phyloP scores from a whole-genome alignment of 306 rosid species.

The Lupinus albus region DNA sequence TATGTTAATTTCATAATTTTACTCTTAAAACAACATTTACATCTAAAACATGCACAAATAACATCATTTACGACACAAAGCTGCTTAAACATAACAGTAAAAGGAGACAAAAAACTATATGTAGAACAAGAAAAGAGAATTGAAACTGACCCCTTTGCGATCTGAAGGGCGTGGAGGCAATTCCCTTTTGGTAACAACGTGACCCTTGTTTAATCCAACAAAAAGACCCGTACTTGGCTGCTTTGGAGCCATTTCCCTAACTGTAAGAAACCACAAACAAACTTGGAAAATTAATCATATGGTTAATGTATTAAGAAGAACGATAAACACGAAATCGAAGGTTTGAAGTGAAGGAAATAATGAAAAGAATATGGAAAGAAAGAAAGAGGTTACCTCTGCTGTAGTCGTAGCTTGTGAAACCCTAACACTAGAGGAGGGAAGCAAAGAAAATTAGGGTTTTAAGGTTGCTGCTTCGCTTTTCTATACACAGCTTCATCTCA shows the following conservation, averaged over 20 bases:
- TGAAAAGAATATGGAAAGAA: background rate
- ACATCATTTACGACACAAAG: too few relatives aligned
- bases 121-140: too few relatives aligned
- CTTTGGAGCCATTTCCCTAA: conserved; percentile 84
- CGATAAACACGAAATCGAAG: background rate
- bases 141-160: conserved; percentile 80
- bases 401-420: conserved; percentile 18
- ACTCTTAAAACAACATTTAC: too few relatives aligned
- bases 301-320: background rate
- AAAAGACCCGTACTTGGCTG: conserved; percentile 76
- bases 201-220: conserved; percentile 86
- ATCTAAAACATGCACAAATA: too few relatives aligned
- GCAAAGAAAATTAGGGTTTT: conserved; percentile 34
- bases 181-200: conserved; percentile 81
- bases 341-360: background rate
- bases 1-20: too few relatives aligned
- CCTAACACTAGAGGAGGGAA: conserved; percentile 1
- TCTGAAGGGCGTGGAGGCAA: conserved; percentile 82
- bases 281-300: background rate
- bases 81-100: too few relatives aligned
- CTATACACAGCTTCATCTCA: background rate
- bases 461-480: background rate
- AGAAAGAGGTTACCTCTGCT: conserved; percentile 24
- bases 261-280: background rate
- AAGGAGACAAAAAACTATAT: too few relatives aligned